These are phyloP conservation scores for Leptographium wingfieldii DNA, from an alignment of 2,329 filamentous ascomycete genomes.

Conservation along the genomic window DNA sequence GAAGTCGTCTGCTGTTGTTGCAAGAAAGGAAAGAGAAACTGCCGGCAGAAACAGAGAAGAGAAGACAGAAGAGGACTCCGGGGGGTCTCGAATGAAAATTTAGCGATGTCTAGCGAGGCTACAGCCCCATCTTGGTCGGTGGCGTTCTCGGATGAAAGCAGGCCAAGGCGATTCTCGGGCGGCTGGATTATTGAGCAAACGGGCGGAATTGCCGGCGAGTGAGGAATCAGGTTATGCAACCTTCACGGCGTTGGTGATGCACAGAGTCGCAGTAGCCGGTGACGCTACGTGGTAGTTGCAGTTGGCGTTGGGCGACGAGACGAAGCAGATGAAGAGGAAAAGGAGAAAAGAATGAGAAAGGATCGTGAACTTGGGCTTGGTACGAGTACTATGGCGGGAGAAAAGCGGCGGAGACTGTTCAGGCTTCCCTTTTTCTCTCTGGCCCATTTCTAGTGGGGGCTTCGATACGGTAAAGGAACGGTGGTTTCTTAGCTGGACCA, in stretches of 20 bases:
- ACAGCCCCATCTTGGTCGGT: neutral
- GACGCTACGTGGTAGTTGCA: neutral
- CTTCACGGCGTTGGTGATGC: neutral
- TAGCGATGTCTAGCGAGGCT: neutral
- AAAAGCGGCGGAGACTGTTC: neutral
- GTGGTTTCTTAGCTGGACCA: slow-evolving; percentile 1
- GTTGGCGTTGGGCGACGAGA: neutral
- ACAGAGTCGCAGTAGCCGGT: neutral
- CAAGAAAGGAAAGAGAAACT: too few species aligned
- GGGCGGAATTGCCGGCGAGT: neutral
- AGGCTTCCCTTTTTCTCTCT: neutral
- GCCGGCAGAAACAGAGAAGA: neutral
- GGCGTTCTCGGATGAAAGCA: neutral
- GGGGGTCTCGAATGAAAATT: neutral
- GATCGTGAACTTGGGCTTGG: neutral
- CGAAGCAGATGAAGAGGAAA: neutral
- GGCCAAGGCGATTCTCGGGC: neutral
- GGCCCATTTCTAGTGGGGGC: neutral
- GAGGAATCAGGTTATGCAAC: neutral
- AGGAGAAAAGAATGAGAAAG: neutral
- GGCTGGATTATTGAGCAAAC: neutral
- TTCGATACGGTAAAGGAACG: neutral
- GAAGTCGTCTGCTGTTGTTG: too few species aligned
- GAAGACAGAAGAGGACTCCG: too few species aligned
- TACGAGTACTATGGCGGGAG: neutral